Conservation (phyloP, 257 asterid species). For the Marsdenia floribunda region DNA sequence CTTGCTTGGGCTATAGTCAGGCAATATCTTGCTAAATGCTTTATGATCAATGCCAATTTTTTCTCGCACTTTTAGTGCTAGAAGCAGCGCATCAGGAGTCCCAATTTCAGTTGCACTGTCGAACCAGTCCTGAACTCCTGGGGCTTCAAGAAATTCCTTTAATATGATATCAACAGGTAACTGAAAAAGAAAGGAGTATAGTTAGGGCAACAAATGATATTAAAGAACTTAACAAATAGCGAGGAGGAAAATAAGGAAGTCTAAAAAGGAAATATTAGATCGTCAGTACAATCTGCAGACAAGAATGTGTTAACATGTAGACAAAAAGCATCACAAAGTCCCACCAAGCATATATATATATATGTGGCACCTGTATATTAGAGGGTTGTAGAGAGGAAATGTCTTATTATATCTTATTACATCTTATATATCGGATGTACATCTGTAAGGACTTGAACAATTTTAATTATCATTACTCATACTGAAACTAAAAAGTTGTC, state of each 20-base stretch:
- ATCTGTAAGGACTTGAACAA: too few species aligned
- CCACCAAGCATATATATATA: neutral
- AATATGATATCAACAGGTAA: constrained; percentile 56
- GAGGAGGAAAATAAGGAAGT: constrained; percentile 6
- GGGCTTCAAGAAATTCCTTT: constrained; percentile 72
- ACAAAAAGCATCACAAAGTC: neutral
- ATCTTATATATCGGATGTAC: too few species aligned
- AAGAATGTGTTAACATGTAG: neutral
- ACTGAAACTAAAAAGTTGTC: too few species aligned
- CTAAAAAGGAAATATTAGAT: neutral
- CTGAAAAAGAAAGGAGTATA: constrained; percentile 35
- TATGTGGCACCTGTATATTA: neutral
- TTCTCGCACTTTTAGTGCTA: constrained; percentile 71
- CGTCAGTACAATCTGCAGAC: neutral
- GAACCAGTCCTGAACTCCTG: constrained; percentile 81
- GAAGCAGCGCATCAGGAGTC: constrained; percentile 83
- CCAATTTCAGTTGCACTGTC: constrained; percentile 71
- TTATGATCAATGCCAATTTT: constrained; percentile 43
- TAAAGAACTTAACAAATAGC: neutral
- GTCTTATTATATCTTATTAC: too few species aligned
- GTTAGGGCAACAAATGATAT: constrained; percentile 12
- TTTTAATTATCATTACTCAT: too few species aligned
- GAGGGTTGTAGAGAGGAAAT: neutral
- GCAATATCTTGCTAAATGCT: constrained; percentile 61
- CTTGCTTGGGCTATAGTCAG: constrained; percentile 57